These are phyloP conservation scores for Fusarium hainanense DNA, from an alignment of 2,329 filamentous ascomycete genomes.

Conservation along the genomic window DNA sequence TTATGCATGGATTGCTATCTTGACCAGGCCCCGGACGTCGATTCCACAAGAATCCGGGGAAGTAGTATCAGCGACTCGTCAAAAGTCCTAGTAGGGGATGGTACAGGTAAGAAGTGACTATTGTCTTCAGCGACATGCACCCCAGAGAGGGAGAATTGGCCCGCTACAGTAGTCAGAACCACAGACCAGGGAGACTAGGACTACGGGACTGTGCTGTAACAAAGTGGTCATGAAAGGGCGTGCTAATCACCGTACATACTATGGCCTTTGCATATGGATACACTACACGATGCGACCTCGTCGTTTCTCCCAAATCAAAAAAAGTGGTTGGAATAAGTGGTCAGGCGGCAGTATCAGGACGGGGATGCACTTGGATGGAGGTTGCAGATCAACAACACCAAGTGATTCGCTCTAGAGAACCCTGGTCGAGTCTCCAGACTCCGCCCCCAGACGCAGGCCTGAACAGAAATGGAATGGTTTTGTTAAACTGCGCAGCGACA, in stretches of 20 bases:
- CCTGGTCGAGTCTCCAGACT: conserved; percentile 9
- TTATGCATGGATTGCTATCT: conserved; percentile 7
- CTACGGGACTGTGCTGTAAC: background rate
- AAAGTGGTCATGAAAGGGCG: conserved; percentile 21
- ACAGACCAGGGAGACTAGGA: conserved; percentile 2
- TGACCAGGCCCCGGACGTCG: background rate
- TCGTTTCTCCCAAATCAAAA: conserved; percentile 11
- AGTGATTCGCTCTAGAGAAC: conserved; percentile 36
- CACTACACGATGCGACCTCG: conserved; percentile 26
- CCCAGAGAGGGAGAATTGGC: conserved; percentile 14
- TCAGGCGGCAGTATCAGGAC: conserved; percentile 44
- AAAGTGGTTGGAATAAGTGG: conserved; percentile 42
- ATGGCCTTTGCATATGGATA: background rate
- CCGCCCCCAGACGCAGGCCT: conserved; percentile 38
- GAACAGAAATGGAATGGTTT: conserved; percentile 39
- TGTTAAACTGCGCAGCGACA: conserved; percentile 12
- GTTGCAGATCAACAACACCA: conserved; percentile 22
- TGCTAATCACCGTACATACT: background rate
- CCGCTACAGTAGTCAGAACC: conserved; percentile 10
- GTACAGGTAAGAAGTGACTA: conserved; percentile 11
- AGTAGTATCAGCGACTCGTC: conserved; percentile 16
- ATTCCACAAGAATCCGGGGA: conserved; percentile 27
- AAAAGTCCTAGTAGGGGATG: conserved; percentile 14
- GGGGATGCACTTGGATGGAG: conserved; percentile 38
- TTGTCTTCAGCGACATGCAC: conserved; percentile 21